These are phyloP conservation scores for Naganishia liquefaciens DNA, from an alignment of 1,284 basidiomycete species.

Conservation along the genomic window DNA sequence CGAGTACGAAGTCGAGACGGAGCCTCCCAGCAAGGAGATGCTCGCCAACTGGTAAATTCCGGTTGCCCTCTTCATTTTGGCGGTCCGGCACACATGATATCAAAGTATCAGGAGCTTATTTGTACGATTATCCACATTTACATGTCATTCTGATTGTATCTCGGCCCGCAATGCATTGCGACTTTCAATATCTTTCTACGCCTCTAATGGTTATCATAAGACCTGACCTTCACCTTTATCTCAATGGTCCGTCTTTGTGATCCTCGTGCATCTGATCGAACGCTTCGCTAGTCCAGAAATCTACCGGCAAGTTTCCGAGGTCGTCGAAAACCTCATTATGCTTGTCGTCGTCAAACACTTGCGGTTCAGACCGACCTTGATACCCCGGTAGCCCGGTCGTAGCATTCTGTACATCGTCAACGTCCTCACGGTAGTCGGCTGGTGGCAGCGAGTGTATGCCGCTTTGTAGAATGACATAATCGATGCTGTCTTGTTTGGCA, in stretches of 20 bases:
- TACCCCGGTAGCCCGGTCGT: not conserved
- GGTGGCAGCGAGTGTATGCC: constrained; percentile 57
- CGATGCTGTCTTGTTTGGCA: constrained; percentile 62
- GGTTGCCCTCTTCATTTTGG: not conserved
- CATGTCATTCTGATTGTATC: not conserved
- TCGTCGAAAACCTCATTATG: constrained; percentile 27
- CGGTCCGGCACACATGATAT: no score
- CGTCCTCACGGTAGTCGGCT: not conserved
- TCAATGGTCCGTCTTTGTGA: not conserved
- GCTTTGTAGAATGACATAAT: constrained; percentile 67
- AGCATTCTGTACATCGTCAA: not conserved
- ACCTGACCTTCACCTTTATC: not conserved
- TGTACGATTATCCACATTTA: not conserved
- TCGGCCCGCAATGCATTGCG: not conserved
- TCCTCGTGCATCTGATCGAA: constrained; percentile 23
- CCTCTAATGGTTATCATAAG: no score
- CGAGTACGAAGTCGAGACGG: constrained; percentile 92
- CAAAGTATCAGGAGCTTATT: not conserved
- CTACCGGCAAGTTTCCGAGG: constrained; percentile 27
- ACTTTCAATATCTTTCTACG: not conserved
- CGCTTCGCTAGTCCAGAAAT: constrained; percentile 31
- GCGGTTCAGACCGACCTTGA: not conserved
- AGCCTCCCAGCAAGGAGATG: constrained; percentile 59
- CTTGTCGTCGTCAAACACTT: constrained; percentile 1
- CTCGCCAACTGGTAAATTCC: constrained; percentile 53